Percentiles rank a stretch among this genome's conserved stretches.
Evolutionary conservation across 2,329 filamentous ascomycete species (phyloP).

Genomic region (Pseudocercospora fijiensis): DNA sequence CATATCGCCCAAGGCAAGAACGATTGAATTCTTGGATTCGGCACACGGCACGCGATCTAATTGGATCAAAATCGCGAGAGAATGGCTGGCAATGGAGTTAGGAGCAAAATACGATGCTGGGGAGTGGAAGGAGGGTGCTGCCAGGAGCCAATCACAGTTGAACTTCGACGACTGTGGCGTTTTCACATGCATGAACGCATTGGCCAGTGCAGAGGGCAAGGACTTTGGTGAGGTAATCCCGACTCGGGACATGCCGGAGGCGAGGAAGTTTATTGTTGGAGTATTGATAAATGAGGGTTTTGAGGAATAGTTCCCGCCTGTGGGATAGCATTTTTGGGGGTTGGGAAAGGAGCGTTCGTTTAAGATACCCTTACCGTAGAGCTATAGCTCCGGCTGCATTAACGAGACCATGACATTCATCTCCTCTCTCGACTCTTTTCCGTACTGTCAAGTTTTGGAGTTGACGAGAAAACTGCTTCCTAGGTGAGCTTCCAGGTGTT

Average conservation of each 20-base stretch:
- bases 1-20: slow-evolving; percentile 60
- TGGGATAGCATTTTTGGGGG: background rate
- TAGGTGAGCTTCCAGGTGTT: background rate
- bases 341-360: background rate
- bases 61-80: slow-evolving; percentile 36
- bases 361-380: background rate
- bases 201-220: slow-evolving; percentile 52
- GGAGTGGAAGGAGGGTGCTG: slow-evolving; percentile 59
- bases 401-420: background rate
- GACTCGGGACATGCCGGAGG: background rate
- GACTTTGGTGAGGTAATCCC: background rate
- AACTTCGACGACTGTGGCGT: slow-evolving; percentile 77
- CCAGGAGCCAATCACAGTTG: slow-evolving; percentile 56
- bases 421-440: background rate
- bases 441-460: background rate
- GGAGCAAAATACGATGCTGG: slow-evolving; percentile 53
- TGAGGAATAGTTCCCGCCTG: background rate
- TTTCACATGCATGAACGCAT: slow-evolving; percentile 70
- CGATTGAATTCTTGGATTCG: slow-evolving; percentile 69
- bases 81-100: slow-evolving; percentile 61
- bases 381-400: background rate
- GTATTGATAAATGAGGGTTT: background rate
- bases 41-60: slow-evolving; percentile 49
- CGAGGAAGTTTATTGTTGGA: background rate
- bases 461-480: background rate